These are phyloP conservation scores for Plectosphaerella sp. DNA, from an alignment of 2,329 filamentous ascomycete genomes.

Conservation along the genomic window DNA sequence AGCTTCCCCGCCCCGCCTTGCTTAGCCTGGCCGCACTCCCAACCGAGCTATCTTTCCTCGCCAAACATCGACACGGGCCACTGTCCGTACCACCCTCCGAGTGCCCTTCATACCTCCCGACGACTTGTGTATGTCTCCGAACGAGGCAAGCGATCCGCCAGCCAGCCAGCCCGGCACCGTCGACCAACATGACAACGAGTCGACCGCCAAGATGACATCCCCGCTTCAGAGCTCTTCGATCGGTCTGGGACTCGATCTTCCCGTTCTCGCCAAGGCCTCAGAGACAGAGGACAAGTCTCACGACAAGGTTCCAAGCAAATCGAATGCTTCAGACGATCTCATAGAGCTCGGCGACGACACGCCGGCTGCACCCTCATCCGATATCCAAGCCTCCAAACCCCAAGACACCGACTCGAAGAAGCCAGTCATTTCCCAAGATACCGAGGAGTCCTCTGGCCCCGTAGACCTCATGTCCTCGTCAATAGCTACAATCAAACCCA, in stretches of 20 bases:
- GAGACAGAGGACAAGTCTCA: not conserved
- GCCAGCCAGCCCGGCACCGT: slow-evolving; percentile 7
- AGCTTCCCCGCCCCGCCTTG: slow-evolving; percentile 4
- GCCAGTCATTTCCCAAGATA: not conserved
- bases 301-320: slow-evolving; percentile 6
- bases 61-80: not conserved
- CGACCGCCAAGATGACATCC: slow-evolving; percentile 6
- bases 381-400: not conserved
- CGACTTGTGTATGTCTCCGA: slow-evolving; percentile 13
- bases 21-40: slow-evolving; percentile 8
- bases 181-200: slow-evolving; percentile 4
- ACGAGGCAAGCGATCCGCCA: slow-evolving; percentile 5
- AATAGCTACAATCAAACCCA: slow-evolving; percentile 44
- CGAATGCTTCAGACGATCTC: slow-evolving; percentile 8
- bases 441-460: not conserved
- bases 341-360: slow-evolving; percentile 11
- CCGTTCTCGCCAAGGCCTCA: not conserved
- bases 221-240: slow-evolving; percentile 7
- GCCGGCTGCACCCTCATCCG: not conserved
- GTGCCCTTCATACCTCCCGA: not conserved
- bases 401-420: slow-evolving; percentile 2
- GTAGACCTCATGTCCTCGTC: slow-evolving; percentile 37
- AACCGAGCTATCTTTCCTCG: not conserved
- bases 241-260: slow-evolving; percentile 5
- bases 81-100: not conserved